Evolutionary conservation across 306 rosid species (phyloP).

Genomic region (Begonia peltatifolia): DNA sequence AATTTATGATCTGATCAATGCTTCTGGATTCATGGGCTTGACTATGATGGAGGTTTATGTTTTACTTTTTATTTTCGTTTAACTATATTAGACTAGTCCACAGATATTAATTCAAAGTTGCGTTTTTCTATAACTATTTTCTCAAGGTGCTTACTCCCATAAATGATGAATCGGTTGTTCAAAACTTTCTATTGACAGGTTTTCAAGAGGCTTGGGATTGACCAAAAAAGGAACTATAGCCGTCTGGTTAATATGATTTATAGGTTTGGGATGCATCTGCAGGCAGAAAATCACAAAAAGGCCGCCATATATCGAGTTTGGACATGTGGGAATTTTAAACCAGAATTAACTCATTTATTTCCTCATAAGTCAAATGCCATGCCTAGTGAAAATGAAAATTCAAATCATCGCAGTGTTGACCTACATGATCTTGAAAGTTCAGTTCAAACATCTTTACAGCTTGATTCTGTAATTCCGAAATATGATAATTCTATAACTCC

Average conservation of each 20-base stretch:
- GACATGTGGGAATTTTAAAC: constrained; percentile 51
- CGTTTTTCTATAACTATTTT: too few relatives aligned
- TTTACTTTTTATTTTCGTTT: too few relatives aligned
- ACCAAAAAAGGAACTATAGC: constrained; percentile 47
- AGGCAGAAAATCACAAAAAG: constrained; percentile 52
- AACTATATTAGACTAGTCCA: too few relatives aligned
- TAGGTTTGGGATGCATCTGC: constrained; percentile 66
- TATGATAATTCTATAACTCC: constrained; percentile 16
- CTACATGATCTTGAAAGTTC: constrained; percentile 17
- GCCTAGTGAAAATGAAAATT: constrained; percentile 20
- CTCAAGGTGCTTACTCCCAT: too few relatives aligned
- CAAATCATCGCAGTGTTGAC: constrained; percentile 14
- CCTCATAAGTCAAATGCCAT: constrained; percentile 15
- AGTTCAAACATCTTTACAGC: constrained; percentile 15
- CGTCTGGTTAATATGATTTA: constrained; percentile 47
- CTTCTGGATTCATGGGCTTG: constrained; percentile 57
- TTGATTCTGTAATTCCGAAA: constrained; percentile 16
- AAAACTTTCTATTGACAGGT: constrained; percentile 33
- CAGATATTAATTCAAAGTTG: too few relatives aligned
- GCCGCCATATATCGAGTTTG: constrained; percentile 48
- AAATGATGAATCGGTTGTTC: background rate
- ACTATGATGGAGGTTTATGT: constrained; percentile 50
- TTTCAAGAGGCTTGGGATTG: constrained; percentile 64
- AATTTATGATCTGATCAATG: constrained; percentile 58
- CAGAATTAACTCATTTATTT: constrained; percentile 25